Conservation (phyloP, 306 rosid genomes). For the Dalbergia oliveri region DNA sequence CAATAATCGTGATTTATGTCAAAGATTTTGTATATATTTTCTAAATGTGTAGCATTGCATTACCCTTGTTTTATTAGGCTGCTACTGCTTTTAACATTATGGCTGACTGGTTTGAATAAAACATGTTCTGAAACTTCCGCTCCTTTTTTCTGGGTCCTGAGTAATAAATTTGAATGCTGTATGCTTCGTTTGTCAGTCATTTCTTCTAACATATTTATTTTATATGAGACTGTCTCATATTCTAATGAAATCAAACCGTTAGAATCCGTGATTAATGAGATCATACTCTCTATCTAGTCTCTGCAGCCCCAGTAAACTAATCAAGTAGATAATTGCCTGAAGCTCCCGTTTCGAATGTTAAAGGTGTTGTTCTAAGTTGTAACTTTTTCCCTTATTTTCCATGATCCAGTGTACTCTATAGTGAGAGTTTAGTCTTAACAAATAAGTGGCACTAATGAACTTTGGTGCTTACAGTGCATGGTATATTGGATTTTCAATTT, state of each 20-base stretch:
- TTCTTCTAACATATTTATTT: too few species aligned
- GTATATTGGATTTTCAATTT: background rate
- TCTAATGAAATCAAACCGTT: constrained; percentile 12
- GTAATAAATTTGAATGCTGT: too few species aligned
- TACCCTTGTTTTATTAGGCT: background rate
- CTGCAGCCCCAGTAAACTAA: background rate
- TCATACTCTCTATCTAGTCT: background rate
- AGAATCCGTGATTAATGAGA: background rate
- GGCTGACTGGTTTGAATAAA: constrained; percentile 10
- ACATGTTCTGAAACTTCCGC: background rate
- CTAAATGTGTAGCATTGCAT: too few species aligned
- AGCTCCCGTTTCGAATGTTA: background rate
- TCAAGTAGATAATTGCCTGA: background rate
- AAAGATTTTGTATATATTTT: too few species aligned
- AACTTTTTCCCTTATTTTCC: background rate
- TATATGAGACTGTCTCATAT: background rate
- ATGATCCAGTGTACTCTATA: background rate
- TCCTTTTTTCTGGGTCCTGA: too few species aligned
- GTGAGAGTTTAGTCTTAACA: constrained; percentile 3
- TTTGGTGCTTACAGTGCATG: constrained; percentile 2
- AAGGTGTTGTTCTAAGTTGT: constrained; percentile 8
- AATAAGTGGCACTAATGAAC: constrained; percentile 15
- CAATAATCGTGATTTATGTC: too few species aligned
- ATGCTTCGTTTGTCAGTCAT: too few species aligned
- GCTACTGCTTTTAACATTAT: background rate